Evolutionary conservation across 2,329 filamentous ascomycete species (phyloP), one percentile per base, ranked within the genome.

Genomic region (Beauveria varroae): DNA sequence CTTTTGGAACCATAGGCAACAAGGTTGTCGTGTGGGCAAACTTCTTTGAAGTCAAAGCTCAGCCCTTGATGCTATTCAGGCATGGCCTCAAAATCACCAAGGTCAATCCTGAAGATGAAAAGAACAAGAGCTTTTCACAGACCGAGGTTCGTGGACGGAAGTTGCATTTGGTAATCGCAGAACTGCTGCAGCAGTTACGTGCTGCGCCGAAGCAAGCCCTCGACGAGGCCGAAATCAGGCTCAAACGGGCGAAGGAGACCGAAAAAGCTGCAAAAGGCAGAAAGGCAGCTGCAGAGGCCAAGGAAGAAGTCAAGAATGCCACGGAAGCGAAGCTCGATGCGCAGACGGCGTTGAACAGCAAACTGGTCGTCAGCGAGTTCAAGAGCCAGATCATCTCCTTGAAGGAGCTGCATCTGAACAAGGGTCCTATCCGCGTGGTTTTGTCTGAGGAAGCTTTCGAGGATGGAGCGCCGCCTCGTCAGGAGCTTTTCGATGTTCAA

Each of bases 11-110:
- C 3, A 65, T 65, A 5, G 83, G 82, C 4, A 69, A 52, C 1
- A 50, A 68, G 0, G 76, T 82, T 2, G 66, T 72, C 1, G 71
- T 85, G 0, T 84, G 81, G 80, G 73, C 81, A 5, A 85, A 86
- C 68, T 85, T 81, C 65, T 84, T 82, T 65, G 71, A 71, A 1
- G 62, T 85, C 53, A 67, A 73, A 7, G 64, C 79, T 8, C 73
- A 74, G 46, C 66, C 71, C 0, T 66, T 72, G 1, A 62, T 65
- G 0, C 62, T 83, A 5, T 78, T 74, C 67, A 79, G 75, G 61
- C 85, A 85, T 67, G 73, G 72, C 3, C 63, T 84, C 10, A 69
- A 74, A 1, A 74, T 78, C 12, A 66, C 63, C 1, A 68, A 73
- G 40, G 47, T 69, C 3, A 22, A 58, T 56, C 66, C 53, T 49